Evolutionary conservation across 2,329 filamentous ascomycete species (phyloP), one percentile per base, ranked within the genome.

Genomic region (Chaetomiaceae sp.): DNA sequence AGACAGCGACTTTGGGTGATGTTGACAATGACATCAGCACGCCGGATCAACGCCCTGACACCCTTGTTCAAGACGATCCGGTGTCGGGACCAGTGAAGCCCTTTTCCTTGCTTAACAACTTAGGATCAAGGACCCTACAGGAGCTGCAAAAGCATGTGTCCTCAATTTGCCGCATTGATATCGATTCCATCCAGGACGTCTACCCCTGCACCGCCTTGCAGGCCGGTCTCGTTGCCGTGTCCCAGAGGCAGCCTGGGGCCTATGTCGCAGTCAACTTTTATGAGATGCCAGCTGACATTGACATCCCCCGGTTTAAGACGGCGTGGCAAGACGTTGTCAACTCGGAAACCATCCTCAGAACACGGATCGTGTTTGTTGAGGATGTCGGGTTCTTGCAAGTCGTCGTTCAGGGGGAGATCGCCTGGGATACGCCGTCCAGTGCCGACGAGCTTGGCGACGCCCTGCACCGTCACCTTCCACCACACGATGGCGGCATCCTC

Each of bases 221-320:
- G 41, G 60, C 51, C 55, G 76, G 72, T 1, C 68, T 81, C 3
- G 73, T 82, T 66, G 75, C 76, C 0, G 62, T 80, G 5, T 75
- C 77, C 3, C 69, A 71, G 48, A 75, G 74, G 58, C 66, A 73
- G 20, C 69, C 70, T 37, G 77, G 75, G 20, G 73, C 74, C 0
- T 82, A 81, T 37, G 70, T 81, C 2, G 74, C 73, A 2, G 73
- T 74, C 53, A 68, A 73, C 43, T 69, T 77, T 2, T 68, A 75
- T 19, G 63, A 70, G 37, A 62, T 78, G 3, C 54, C 56, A 1
- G 20, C 20, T 1, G 34, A 41, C 4, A 50, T 40, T 14, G 55
- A 55, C 31, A 25, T 49, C 10, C 10, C 42, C 12, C 53, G 39
- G 20, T 59, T 59, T 31, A 50, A 47, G 39, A 14, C 17, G 7